Percentiles rank a stretch among this genome's conserved stretches.
Conservation (phyloP, 805 yeast species). For the Zygotorulaspora danielsina region DNA sequence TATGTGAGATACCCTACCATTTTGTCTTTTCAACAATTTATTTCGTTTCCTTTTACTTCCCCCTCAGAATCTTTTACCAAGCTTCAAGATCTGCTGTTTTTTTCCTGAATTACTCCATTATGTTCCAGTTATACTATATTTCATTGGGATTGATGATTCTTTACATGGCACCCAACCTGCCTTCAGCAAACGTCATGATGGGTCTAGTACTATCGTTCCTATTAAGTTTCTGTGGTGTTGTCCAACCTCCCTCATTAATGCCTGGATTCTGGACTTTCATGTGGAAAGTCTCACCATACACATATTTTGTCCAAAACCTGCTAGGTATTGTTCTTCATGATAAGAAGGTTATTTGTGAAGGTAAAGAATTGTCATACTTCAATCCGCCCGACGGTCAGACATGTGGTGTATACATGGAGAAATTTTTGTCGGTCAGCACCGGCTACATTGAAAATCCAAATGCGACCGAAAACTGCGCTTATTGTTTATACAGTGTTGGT, state of each 20-base stretch:
- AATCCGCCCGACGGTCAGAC: slow-evolving; percentile 58
- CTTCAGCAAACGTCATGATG: slow-evolving; percentile 58
- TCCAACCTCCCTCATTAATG: slow-evolving; percentile 52
- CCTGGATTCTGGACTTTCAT: slow-evolving; percentile 85
- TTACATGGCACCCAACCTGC: slow-evolving; percentile 60
- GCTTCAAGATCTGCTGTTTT: slow-evolving; percentile 48
- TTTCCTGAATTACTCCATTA: slow-evolving; percentile 41
- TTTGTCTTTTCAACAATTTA: slow-evolving; percentile 46
- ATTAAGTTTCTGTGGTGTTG: slow-evolving; percentile 65
- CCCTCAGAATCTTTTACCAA: slow-evolving; percentile 39
- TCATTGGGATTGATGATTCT: slow-evolving; percentile 50
- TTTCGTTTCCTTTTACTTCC: slow-evolving; percentile 51
- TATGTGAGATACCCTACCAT: slow-evolving; percentile 61
- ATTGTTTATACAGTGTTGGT: slow-evolving; percentile 45
- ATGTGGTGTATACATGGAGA: slow-evolving; percentile 52
- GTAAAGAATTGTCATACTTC: slow-evolving; percentile 46
- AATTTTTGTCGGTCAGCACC: slow-evolving; percentile 38
- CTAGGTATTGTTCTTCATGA: slow-evolving; percentile 47
- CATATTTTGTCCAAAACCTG: slow-evolving; percentile 62
- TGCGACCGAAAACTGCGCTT: slow-evolving; percentile 47
- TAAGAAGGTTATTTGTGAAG: slow-evolving; percentile 47
- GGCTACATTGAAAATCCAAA: slow-evolving; percentile 59
- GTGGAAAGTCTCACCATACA: slow-evolving; percentile 70
- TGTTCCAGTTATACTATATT: slow-evolving; percentile 45
- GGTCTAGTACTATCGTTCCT: slow-evolving; percentile 54